Conservation (phyloP, 2,329 filamentous ascomycete genomes). For the Piedraia hortae region DNA sequence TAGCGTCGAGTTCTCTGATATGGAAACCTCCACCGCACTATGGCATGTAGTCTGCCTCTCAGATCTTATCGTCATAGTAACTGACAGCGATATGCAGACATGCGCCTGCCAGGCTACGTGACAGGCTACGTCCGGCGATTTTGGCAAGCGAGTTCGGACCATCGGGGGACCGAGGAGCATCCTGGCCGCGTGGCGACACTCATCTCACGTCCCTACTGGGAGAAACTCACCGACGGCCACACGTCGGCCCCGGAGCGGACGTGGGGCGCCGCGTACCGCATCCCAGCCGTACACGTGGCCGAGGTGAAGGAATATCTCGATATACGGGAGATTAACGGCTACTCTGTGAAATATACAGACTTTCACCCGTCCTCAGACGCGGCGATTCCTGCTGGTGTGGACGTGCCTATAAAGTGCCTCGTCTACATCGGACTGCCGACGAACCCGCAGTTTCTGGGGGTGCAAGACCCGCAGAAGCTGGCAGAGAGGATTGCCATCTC, state of each 20-base stretch:
- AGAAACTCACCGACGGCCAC: constrained; percentile 39
- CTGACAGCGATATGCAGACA: constrained; percentile 27
- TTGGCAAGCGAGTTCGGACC: constrained; percentile 96
- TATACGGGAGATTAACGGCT: constrained; percentile 91
- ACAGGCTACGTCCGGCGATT: constrained; percentile 83
- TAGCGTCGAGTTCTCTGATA: constrained; percentile 49
- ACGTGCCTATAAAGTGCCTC: constrained; percentile 25
- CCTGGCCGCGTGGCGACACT: constrained; percentile 85
- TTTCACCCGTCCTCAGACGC: constrained; percentile 21
- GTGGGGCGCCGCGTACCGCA: constrained; percentile 65
- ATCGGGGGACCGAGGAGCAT: constrained; percentile 65
- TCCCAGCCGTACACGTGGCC: constrained; percentile 47
- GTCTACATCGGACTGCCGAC: constrained; percentile 87
- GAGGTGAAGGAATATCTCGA: constrained; percentile 79
- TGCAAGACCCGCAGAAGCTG: constrained; percentile 49
- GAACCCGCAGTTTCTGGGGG: constrained; percentile 75
- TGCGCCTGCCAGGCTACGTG: constrained; percentile 66
- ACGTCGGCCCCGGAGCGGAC: constrained; percentile 35
- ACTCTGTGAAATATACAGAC: constrained; percentile 71
- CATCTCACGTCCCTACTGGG: constrained; percentile 64
- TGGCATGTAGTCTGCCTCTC: constrained; percentile 34
- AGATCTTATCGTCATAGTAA: neutral
- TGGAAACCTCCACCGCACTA: constrained; percentile 96
- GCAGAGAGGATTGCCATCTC: constrained; percentile 58
- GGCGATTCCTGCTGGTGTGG: too few species aligned